Evolutionary conservation across 228 moss, liverwort and hornwort genomes (phyloP), one percentile per base, ranked within the genome.

Genomic region (Sphagnum magellanicum): DNA sequence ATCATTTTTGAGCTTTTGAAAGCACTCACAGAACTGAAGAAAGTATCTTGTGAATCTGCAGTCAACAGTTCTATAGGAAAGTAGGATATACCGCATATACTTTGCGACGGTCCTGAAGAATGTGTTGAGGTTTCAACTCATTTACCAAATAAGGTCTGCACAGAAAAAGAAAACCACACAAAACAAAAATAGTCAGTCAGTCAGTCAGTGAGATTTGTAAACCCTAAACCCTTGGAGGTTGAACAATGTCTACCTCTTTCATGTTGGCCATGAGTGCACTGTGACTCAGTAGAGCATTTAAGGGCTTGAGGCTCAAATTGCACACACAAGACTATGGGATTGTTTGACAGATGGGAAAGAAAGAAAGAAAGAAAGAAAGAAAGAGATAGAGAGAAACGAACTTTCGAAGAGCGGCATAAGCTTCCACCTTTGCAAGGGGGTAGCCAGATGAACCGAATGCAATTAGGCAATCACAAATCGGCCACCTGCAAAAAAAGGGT

Each of bases 21-120:
- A 32, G 32, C 32, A 32, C 32, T 32, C 32, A 32, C 32, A 32
- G 32, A 32, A 32, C 32, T 32, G 32, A 32, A 32, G 32, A 32
- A 32, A 32, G 32, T 32, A 32, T 32, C 32, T 32, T 32, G 32
- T 32, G 32, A 32, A 32, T 32, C 32, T 32, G 32, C 32, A 32
- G 32, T 32, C 32, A 32, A 32, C 32, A 32, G 32, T 32, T 32
- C 32, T 32, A 32, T 32, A 32, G 32, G 32, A 32, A 32, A 32
- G 32, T 32, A 3, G 32, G 55, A 55, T 12, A 55, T 55, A 98
- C 98, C 74, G 78, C 75, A 74, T 98, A 98, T 60, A 98, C 98
- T 80, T 98, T 94, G 60, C 98, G 91, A 52, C 98, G 92, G 64
- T 98, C 98, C 77, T 98, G 98, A 67, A 98, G 98, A 6, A 94